These are phyloP conservation scores for Aureobasidium namibiae DNA, from an alignment of 2,329 filamentous ascomycete species.

Conservation along the genomic window DNA sequence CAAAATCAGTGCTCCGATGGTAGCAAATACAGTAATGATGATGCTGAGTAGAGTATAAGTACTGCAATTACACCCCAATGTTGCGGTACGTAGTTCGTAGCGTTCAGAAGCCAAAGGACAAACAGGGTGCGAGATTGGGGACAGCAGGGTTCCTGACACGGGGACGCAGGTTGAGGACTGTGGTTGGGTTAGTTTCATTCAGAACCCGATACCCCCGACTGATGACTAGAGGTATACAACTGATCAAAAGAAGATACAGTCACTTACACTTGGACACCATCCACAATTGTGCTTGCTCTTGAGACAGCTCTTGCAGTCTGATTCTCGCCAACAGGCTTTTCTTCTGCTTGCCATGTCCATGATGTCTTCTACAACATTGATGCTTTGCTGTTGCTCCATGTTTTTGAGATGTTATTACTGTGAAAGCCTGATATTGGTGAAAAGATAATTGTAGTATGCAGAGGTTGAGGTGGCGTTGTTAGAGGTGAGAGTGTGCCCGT, in stretches of 20 bases:
- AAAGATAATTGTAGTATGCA: too few species aligned
- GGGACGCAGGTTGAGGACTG: slow-evolving; percentile 37
- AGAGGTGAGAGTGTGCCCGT: too few species aligned
- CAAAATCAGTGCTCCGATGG: slow-evolving; percentile 29
- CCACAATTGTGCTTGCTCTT: slow-evolving; percentile 28
- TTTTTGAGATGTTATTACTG: neutral
- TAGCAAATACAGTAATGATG: slow-evolving; percentile 35
- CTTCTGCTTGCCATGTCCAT: neutral
- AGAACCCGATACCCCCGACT: too few species aligned
- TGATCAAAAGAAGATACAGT: neutral
- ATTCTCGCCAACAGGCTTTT: slow-evolving; percentile 22
- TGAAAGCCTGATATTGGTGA: neutral
- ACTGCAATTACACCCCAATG: slow-evolving; percentile 38
- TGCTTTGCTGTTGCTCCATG: neutral
- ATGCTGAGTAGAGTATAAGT: slow-evolving; percentile 38
- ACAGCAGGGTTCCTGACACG: slow-evolving; percentile 29
- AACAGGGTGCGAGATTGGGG: slow-evolving; percentile 28
- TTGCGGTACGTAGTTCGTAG: slow-evolving; percentile 37
- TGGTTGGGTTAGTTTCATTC: neutral
- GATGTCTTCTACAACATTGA: neutral
- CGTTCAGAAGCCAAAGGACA: slow-evolving; percentile 34
- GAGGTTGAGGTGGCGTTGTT: neutral
- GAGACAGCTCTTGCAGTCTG: slow-evolving; percentile 24
- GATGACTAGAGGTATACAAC: neutral
- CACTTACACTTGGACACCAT: slow-evolving; percentile 36